Percentiles rank a stretch among this genome's conserved stretches.
These are phyloP conservation scores for Picochlorum sp. DNA, from an alignment of 139 green algal species.

Conservation along the genomic window DNA sequence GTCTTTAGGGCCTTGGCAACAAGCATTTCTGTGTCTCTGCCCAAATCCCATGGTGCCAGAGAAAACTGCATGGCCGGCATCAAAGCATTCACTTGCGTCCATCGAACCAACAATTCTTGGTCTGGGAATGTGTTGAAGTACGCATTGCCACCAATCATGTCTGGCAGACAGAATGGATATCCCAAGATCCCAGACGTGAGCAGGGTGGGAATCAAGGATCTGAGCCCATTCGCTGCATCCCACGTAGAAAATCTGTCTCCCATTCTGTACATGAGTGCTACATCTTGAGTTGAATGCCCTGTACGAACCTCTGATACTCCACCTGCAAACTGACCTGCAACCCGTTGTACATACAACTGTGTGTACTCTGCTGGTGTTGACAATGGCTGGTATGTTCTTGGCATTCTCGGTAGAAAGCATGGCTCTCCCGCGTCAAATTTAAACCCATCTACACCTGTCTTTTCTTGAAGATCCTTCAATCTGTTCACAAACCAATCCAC, in stretches of 20 bases:
- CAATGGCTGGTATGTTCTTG: constrained; percentile 30
- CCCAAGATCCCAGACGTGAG: constrained; percentile 52
- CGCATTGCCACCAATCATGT: constrained; percentile 59
- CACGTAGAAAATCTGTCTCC: constrained; percentile 54
- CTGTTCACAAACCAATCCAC: constrained; percentile 50
- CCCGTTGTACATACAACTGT: constrained; percentile 38
- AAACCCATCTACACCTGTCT: constrained; percentile 51
- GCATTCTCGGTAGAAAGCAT: constrained; percentile 47
- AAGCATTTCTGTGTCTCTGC: constrained; percentile 29
- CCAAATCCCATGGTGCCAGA: constrained; percentile 52
- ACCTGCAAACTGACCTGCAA: constrained; percentile 37
- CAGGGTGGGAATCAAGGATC: constrained; percentile 51
- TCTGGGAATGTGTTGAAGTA: constrained; percentile 48
- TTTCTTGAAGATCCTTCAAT: constrained; percentile 35
- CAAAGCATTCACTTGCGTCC: constrained; percentile 53
- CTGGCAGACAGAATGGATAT: constrained; percentile 61
- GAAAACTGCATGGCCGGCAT: constrained; percentile 66
- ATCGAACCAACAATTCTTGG: constrained; percentile 52
- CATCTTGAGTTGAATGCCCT: constrained; percentile 40
- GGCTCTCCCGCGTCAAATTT: constrained; percentile 68
- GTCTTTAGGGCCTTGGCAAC: constrained; percentile 19
- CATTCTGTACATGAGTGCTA: constrained; percentile 46
- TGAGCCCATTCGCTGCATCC: constrained; percentile 47
- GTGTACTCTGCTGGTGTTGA: constrained; percentile 50
- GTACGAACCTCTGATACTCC: constrained; percentile 48